A percentile compares a stretch with the other conserved stretches of the same genome.
phyloP scores from a whole-genome alignment of 176 grass and related monocot species.

The Sorghum bicolor region Sorghum_bicolor_NCBIv3 NC_012870.2:59977001-59977500 shows the following conservation, averaged over 20 bases:
- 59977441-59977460: conserved; percentile 46
- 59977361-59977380: conserved; percentile 36
- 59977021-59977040: conserved; percentile 46
- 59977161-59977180: conserved; percentile 38
- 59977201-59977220: conserved; percentile 47
- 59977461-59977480: conserved; percentile 34
- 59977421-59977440: conserved; percentile 46
- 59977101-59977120: conserved; percentile 43
- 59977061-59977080: conserved; percentile 27
- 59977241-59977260: conserved; percentile 59
- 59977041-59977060: conserved; percentile 35
- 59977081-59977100: conserved; percentile 52
- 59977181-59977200: conserved; percentile 30
- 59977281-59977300: conserved; percentile 34
- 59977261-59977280: conserved; percentile 49
- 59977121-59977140: conserved; percentile 35
- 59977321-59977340: conserved; percentile 74
- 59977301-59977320: conserved; percentile 47
- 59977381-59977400: conserved; percentile 67
- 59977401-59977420: conserved; percentile 54
- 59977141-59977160: conserved; percentile 49
- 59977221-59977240: conserved; percentile 45
- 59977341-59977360: conserved; percentile 38
- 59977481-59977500: conserved; percentile 54
- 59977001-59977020: conserved; percentile 50